Base-by-base conservation (phyloP, 306 rosid species). In the Cicer chorassanicum region DNA sequence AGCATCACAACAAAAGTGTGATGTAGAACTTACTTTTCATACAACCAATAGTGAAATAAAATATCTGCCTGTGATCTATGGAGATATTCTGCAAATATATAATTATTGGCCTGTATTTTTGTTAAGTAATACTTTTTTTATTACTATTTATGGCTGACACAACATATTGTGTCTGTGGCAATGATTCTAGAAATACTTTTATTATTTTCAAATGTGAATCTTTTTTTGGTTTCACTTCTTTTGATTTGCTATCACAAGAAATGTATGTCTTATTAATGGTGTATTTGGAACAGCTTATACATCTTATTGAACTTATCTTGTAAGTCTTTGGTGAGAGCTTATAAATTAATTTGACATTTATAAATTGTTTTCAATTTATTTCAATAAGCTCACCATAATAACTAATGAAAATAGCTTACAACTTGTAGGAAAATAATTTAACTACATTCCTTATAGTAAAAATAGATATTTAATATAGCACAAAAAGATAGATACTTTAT, bases 21-120 rank as follows among this genome's bases (percentile, higher is more conserved):
- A 61, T 82, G 67, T 72, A 60, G 19, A 66, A 50, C 55, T 72
- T 60, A 70, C 65, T 65, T 65, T 70, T 76, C 69, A 70, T 51
- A 38, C 69, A 64, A 62, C 12, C 55, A 60, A 68, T 40, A 36
- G 51, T 51, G 63, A 75, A 81, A 53, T 75, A 55, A 53, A 51
- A 34, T 12, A 16, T 42, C 36, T 68, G 73, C 44, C 8, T 16
- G 13, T 71, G 34, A 53, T 71, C 60, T 49, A 51, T 34, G 14
- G 44, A 42, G 10, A 43, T 53, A 18, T 42, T 68, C 36, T 46
- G 14, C n/a, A n/a, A 16, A 53, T 11, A 78, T 62, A 3, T 12
- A 46, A 2, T 78, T 49, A 16, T 16, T 53, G 45, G 29, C 51
- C 55, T 53, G 40, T 43, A 5, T n/a, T 16, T 16, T 38, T 49